Evolutionary conservation across 768 basidiomycete species (phyloP).

Genomic region (Lactarius hatsudake): DNA sequence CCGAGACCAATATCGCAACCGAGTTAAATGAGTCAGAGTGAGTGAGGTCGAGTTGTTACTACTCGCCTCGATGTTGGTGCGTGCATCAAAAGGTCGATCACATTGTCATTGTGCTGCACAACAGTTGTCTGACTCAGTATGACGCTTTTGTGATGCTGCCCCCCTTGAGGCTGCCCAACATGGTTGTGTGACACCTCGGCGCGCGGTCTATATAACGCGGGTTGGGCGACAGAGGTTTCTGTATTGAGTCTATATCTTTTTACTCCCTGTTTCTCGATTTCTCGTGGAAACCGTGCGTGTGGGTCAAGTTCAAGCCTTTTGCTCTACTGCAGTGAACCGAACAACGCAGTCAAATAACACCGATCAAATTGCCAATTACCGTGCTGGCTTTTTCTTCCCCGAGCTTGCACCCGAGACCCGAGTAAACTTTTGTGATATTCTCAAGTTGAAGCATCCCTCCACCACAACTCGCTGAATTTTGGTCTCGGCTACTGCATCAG

Average conservation of each 20-base stretch:
- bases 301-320: not conserved
- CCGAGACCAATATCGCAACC: no score
- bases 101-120: not conserved
- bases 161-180: conserved; percentile 4
- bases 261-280: not conserved
- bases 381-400: not conserved
- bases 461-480: conserved; percentile 3
- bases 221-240: not conserved
- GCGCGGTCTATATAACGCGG: conserved; percentile 12
- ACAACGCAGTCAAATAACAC: not conserved
- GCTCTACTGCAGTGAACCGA: not conserved
- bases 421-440: not conserved
- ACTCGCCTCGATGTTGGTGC: conserved; percentile 7
- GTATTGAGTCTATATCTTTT: not conserved
- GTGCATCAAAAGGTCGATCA: conserved; percentile 9
- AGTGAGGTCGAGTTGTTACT: not conserved
- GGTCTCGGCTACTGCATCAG: not conserved
- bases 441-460: not conserved
- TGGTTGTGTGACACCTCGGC: not conserved
- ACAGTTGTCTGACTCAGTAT: conserved; percentile 8
- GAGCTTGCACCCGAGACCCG: no score
- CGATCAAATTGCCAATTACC: not conserved
- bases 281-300: not conserved
- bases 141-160: conserved; percentile 3
- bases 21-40: not conserved